These are phyloP conservation scores for Fusarium mexicanum DNA, from an alignment of 2,329 filamentous ascomycete species.

Conservation along the genomic window DNA sequence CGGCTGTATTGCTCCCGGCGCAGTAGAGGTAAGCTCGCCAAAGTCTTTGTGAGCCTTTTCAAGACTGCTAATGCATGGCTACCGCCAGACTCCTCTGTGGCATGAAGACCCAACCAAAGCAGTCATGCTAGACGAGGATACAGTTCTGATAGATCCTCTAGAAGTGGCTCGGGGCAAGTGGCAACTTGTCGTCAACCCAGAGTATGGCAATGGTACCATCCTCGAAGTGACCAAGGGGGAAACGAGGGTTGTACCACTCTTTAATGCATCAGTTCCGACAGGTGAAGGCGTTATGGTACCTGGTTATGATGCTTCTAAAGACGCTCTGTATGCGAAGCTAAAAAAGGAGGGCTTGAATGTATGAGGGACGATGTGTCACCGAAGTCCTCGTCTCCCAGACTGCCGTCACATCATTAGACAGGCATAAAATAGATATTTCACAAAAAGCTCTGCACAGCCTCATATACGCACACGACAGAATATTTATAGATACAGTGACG, in stretches of 20 bases:
- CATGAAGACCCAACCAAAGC: slow-evolving; percentile 46
- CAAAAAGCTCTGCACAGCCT: neutral
- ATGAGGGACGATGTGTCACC: slow-evolving; percentile 5
- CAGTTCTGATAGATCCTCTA: slow-evolving; percentile 45
- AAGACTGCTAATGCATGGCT: neutral
- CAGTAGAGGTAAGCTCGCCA: slow-evolving; percentile 42
- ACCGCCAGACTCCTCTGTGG: slow-evolving; percentile 47
- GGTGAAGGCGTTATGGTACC: slow-evolving; percentile 36
- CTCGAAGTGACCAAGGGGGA: slow-evolving; percentile 43
- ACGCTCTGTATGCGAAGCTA: slow-evolving; percentile 36
- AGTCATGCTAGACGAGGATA: slow-evolving; percentile 38
- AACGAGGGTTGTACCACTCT: slow-evolving; percentile 44
- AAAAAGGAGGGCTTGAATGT: slow-evolving; percentile 36
- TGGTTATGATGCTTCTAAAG: slow-evolving; percentile 38
- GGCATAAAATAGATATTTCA: neutral
- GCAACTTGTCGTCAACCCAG: slow-evolving; percentile 38
- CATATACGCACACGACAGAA: neutral
- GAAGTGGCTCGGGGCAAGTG: slow-evolving; percentile 48
- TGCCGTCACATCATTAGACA: neutral
- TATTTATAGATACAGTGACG: slow-evolving; percentile 6
- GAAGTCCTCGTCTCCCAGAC: neutral
- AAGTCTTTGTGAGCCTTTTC: neutral
- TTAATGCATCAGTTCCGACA: slow-evolving; percentile 39
- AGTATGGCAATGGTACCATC: slow-evolving; percentile 47
- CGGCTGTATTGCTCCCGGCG: slow-evolving; percentile 47